Base-by-base conservation (phyloP, 106 monocot genomes). In the Phalaenopsis equestris region DNA sequence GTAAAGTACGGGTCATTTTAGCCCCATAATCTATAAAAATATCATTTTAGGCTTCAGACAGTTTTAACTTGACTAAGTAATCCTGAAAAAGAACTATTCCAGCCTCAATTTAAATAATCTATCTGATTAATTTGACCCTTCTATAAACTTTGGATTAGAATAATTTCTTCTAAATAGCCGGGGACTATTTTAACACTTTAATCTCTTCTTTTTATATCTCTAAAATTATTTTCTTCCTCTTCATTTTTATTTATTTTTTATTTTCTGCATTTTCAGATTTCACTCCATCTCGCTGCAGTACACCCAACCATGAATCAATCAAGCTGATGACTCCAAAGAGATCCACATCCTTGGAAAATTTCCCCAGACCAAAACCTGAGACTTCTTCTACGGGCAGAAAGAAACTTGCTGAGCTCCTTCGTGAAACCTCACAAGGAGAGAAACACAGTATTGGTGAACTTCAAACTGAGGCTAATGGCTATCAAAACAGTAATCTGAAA, bases 261-360 rank as follows among this genome's bases (percentile, higher is more conserved):
- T 21, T 70, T 70, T 70, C 68, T 70, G 68, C 41, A 17, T 74
- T 11, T 79, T 65, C 91, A 96, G 93, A 96, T 49, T 91, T 91
- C 72, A 96, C 91, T 52, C 91, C 96, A 24, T 93, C 88, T 7
- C 77, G 87, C 2, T 91, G 87, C 67, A 93, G 81, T 52, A 88
- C 93, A 0, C 87, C 96, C 14, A 86, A 81, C 79, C 56, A 85
- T 67, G 88, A 83, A 45, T 74, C 43, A 24, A 84, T 55, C 73
- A 18, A 48, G 24, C 56, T 82, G 18, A 38, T 49, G 41, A 84
- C 68, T 19, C 73, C 76, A 42, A 42, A 10, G 10, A 87, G 83
- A 68, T 30, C 56, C 23, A 70, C 86, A 15, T 43, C 80, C 10
- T 56, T 72, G 1, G 68, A 83, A 23, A 81, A 81, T 21, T 55